phyloP scores from a whole-genome alignment of 1,139 yeast genomes.

The Saccharomyces hybrid region DNA sequence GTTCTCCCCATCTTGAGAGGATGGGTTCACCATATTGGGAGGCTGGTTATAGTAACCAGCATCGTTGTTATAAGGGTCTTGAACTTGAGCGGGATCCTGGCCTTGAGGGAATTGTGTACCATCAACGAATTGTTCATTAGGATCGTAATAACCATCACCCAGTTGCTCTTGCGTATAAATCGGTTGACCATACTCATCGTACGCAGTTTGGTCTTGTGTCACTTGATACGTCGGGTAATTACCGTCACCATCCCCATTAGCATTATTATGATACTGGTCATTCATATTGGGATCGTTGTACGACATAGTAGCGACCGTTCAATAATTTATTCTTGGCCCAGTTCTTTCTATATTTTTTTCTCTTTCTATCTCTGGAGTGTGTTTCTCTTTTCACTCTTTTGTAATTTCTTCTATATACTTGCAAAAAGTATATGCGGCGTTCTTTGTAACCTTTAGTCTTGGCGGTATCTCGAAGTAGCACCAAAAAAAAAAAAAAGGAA shows the following conservation, averaged over 20 bases:
- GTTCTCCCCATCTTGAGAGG: conserved; percentile 54
- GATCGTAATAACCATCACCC: conserved; percentile 14
- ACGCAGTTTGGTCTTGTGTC: conserved; percentile 5
- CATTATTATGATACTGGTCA: neutral
- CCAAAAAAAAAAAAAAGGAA: neutral
- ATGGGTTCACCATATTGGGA: neutral
- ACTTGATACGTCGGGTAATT: conserved; percentile 6
- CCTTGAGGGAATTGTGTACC: conserved; percentile 4
- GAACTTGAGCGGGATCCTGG: neutral
- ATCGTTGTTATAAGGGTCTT: conserved; percentile 5
- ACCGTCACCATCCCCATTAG: conserved; percentile 5
- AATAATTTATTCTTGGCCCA: neutral
- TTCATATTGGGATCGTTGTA: neutral
- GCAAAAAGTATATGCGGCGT: neutral
- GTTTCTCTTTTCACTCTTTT: neutral
- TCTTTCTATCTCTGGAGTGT: neutral
- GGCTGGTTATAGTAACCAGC: conserved; percentile 10
- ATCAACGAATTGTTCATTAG: conserved; percentile 11
- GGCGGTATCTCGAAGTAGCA: neutral
- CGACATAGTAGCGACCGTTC: neutral
- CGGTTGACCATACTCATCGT: conserved; percentile 29
- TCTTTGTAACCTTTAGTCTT: neutral
- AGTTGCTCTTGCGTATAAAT: conserved; percentile 7
- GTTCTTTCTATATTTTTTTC: neutral
- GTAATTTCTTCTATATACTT: neutral